phyloP scores from a whole-genome alignment of 805 yeast genomes.

The Starmerella bombicola region DNA sequence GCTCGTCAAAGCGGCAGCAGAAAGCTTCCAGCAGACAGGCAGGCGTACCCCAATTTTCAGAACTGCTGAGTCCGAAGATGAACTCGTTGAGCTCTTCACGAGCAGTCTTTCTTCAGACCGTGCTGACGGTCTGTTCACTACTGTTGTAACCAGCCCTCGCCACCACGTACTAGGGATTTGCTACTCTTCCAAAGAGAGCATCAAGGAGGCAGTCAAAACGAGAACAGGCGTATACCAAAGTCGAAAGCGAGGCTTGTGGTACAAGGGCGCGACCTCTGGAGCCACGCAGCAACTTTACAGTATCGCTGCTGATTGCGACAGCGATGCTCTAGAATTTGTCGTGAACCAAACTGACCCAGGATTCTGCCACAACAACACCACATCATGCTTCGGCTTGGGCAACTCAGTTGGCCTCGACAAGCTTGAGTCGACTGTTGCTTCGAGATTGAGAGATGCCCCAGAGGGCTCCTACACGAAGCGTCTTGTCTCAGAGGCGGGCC shows the following conservation, averaged over 20 bases:
- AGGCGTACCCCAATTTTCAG: slow-evolving; percentile 18
- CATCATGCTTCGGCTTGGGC: slow-evolving; percentile 61
- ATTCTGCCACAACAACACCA: slow-evolving; percentile 77
- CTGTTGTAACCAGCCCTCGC: slow-evolving; percentile 59
- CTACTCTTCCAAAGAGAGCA: slow-evolving; percentile 74
- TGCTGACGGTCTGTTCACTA: slow-evolving; percentile 70
- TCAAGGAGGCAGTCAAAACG: slow-evolving; percentile 66
- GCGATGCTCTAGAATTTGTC: slow-evolving; percentile 75
- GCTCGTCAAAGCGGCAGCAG: slow-evolving; percentile 6
- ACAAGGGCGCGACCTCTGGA: slow-evolving; percentile 92
- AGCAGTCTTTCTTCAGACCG: slow-evolving; percentile 41
- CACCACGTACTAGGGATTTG: slow-evolving; percentile 78
- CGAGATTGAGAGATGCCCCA: slow-evolving; percentile 60
- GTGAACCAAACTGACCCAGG: slow-evolving; percentile 81
- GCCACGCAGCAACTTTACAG: slow-evolving; percentile 68
- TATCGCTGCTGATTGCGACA: slow-evolving; percentile 77
- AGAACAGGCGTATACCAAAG: slow-evolving; percentile 88
- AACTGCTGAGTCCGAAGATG: slow-evolving; percentile 10
- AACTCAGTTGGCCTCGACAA: slow-evolving; percentile 50
- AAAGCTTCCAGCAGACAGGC: slow-evolving; percentile 12
- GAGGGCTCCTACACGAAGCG: slow-evolving; percentile 91
- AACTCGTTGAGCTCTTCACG: slow-evolving; percentile 10
- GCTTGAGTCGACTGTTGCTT: slow-evolving; percentile 52
- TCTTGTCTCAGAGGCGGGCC: slow-evolving; percentile 60
- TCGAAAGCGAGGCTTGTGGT: slow-evolving; percentile 83